These are phyloP conservation scores for Volvox africanus DNA, from an alignment of 139 green algal species.

Conservation along the genomic window DNA sequence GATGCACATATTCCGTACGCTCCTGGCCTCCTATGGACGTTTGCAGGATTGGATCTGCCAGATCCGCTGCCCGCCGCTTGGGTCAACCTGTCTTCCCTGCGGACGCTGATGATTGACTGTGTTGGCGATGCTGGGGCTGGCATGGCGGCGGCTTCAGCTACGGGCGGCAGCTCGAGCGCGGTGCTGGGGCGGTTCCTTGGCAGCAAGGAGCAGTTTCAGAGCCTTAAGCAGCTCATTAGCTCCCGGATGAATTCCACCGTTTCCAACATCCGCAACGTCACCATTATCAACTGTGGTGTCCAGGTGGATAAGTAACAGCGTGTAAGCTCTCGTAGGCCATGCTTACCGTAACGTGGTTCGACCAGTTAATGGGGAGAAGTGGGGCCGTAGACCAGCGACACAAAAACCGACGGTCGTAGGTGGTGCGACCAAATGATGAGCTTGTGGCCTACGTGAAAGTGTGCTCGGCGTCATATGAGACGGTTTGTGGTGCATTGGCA, in stretches of 20 bases:
- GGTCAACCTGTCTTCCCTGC: neutral
- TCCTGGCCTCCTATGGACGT: too few relatives aligned
- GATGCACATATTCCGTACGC: too few relatives aligned
- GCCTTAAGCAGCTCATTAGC: neutral
- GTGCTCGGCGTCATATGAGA: too few relatives aligned
- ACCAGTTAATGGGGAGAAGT: too few relatives aligned
- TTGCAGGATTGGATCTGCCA: slow-evolving; percentile 1
- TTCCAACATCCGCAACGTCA: neutral
- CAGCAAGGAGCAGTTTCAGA: slow-evolving; percentile 7
- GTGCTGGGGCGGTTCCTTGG: neutral
- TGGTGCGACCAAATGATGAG: too few relatives aligned
- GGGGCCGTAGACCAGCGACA: too few relatives aligned
- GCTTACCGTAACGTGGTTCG: too few relatives aligned
- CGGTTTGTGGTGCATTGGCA: neutral
- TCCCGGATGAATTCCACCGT: neutral
- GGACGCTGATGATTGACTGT: slow-evolving; percentile 25
- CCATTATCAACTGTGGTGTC: slow-evolving; percentile 31
- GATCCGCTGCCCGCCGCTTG: neutral
- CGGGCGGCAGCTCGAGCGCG: too few relatives aligned
- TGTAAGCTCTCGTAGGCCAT: too few relatives aligned
- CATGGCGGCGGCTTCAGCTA: neutral
- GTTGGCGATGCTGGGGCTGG: neutral
- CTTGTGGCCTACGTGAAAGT: too few relatives aligned
- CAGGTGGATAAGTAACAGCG: neutral
- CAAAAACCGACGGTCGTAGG: too few relatives aligned